These are phyloP conservation scores for Lachnellula arida DNA, from an alignment of 2,329 filamentous ascomycete species.

Conservation along the genomic window DNA sequence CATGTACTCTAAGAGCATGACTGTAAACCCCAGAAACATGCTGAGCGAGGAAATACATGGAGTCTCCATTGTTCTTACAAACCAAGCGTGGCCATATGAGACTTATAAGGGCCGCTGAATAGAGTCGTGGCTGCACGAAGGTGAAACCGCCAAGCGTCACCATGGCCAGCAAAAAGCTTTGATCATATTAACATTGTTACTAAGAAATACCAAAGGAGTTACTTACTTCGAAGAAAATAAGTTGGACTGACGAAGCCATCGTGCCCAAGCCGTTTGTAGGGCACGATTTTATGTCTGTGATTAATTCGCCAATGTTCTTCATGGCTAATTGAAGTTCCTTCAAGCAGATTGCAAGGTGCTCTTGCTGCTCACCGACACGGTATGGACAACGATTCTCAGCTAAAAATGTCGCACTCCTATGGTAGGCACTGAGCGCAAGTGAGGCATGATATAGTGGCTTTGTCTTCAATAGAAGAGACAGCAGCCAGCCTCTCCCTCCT, in stretches of 20 bases:
- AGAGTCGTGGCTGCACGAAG: slow-evolving; percentile 23
- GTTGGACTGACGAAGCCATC: slow-evolving; percentile 48
- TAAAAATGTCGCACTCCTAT: slow-evolving; percentile 33
- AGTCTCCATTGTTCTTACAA: not conserved
- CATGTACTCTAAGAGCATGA: no score
- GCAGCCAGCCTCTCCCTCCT: slow-evolving; percentile 56
- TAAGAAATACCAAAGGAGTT: slow-evolving; percentile 30
- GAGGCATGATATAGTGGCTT: slow-evolving; percentile 53
- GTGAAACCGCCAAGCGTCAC: slow-evolving; percentile 23
- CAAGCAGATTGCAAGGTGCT: slow-evolving; percentile 31
- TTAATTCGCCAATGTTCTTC: slow-evolving; percentile 24
- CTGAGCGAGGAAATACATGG: no score
- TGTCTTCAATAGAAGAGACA: slow-evolving; percentile 52
- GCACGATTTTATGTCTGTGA: slow-evolving; percentile 2
- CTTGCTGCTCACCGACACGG: slow-evolving; percentile 25
- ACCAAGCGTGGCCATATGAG: slow-evolving; percentile 1
- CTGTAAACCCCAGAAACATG: no score
- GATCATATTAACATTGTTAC: slow-evolving; percentile 40
- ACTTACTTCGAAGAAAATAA: slow-evolving; percentile 46
- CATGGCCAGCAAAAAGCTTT: slow-evolving; percentile 40
- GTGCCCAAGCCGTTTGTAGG: slow-evolving; percentile 31
- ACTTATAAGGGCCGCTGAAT: slow-evolving; percentile 8
- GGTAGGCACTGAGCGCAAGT: slow-evolving; percentile 49
- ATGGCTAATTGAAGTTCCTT: slow-evolving; percentile 41
- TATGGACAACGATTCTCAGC: slow-evolving; percentile 16